Conservation (phyloP, 306 rosid species). For the Calophaca sinica region DNA sequence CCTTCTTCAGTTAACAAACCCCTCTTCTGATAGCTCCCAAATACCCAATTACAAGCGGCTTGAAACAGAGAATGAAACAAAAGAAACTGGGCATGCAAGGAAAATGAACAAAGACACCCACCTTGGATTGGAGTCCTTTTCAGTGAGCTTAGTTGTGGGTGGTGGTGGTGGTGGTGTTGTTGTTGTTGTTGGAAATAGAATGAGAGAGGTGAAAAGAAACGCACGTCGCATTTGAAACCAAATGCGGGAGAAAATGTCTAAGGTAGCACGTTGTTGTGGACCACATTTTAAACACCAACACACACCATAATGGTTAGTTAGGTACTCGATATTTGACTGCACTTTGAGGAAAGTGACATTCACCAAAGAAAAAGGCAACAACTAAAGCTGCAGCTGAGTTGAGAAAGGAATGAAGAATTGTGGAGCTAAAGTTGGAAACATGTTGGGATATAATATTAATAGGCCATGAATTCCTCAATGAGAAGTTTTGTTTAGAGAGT, state of each 20-base stretch:
- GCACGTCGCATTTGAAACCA: not conserved
- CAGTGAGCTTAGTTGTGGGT: not conserved
- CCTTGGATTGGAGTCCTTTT: slow-evolving; percentile 20
- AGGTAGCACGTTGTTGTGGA: slow-evolving; percentile 33
- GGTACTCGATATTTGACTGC: slow-evolving; percentile 1
- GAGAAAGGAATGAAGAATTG: no score
- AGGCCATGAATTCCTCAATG: no score
- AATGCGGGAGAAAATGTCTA: slow-evolving; percentile 31
- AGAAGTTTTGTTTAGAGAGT: no score
- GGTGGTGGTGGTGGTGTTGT: slow-evolving; percentile 8
- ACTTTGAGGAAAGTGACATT: slow-evolving; percentile 19
- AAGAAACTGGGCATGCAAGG: not conserved
- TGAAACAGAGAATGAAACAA: no score
- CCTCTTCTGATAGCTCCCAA: no score
- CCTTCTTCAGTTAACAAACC: no score
- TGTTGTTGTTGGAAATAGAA: slow-evolving; percentile 1
- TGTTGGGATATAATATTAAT: not conserved
- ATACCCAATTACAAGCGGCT: no score
- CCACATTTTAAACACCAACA: slow-evolving; percentile 20
- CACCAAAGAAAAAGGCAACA: slow-evolving; percentile 1
- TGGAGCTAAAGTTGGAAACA: not conserved
- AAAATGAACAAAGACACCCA: slow-evolving; percentile 38
- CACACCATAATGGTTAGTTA: slow-evolving; percentile 14
- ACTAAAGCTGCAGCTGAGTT: not conserved
- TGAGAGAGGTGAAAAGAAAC: slow-evolving; percentile 7